Percentiles rank a stretch among this genome's conserved stretches.
Evolutionary conservation across 1,284 basidiomycete species (phyloP).

Genomic region (Heterobasidion irregulare): DNA sequence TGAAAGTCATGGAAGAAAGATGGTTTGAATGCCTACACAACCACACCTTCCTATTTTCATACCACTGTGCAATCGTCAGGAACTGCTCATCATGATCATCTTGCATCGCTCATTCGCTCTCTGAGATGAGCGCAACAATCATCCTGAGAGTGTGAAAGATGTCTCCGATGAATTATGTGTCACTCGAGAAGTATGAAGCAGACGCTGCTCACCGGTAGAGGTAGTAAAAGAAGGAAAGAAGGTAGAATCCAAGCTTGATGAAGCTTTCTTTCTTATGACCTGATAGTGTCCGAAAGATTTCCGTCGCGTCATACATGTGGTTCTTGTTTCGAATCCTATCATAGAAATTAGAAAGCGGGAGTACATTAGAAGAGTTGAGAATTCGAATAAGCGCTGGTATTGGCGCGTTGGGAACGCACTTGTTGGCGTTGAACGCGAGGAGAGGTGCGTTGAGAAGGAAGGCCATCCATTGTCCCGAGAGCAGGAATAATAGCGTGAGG

Average conservation of each 20-base stretch:
- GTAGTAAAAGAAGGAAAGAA: conserved; percentile 95
- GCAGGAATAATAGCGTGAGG: conserved; percentile 82
- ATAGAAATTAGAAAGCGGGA: conserved; percentile 1
- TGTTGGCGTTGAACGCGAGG: conserved; percentile 89
- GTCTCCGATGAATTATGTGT: not conserved
- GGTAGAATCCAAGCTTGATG: conserved; percentile 92
- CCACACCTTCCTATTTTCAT: not conserved
- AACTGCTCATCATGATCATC: not conserved
- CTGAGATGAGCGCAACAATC: conserved; percentile 83
- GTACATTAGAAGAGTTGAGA: not conserved
- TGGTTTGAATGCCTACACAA: not conserved
- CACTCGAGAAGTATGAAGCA: no score
- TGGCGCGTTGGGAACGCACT: conserved; percentile 44
- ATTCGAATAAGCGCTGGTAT: not conserved
- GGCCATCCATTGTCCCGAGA: conserved; percentile 93
- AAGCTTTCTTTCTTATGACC: conserved; percentile 97
- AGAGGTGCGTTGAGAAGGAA: conserved; percentile 90
- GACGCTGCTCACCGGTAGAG: conserved; percentile 77
- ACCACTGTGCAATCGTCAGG: not conserved
- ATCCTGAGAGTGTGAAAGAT: conserved; percentile 40
- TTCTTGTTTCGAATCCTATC: conserved; percentile 85
- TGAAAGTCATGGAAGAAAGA: conserved; percentile 1
- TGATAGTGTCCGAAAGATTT: conserved; percentile 94
- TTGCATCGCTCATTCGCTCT: conserved; percentile 43
- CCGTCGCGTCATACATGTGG: conserved; percentile 99